phyloP scores from a whole-genome alignment of 441 rosid species.

The Capsella rubella region DNA sequence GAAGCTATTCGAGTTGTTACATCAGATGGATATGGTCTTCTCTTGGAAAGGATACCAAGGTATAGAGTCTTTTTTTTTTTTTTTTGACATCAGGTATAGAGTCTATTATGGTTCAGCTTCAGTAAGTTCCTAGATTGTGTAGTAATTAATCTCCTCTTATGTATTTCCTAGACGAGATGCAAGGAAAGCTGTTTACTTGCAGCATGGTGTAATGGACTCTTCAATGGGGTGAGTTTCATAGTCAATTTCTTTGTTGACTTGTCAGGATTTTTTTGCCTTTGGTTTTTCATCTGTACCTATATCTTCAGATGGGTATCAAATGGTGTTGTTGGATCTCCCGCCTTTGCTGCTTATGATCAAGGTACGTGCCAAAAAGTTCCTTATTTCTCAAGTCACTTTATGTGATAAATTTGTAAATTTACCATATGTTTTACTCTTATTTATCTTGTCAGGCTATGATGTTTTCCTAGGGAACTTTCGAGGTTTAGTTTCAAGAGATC shows the following conservation, averaged over 20 bases:
- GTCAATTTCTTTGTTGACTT: slow-evolving; percentile 5
- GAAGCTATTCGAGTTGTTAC: slow-evolving; percentile 93
- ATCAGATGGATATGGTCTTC: slow-evolving; percentile 92
- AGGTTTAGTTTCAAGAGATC: slow-evolving; percentile 94
- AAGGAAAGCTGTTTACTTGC: slow-evolving; percentile 85
- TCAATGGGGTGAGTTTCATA: slow-evolving; percentile 82
- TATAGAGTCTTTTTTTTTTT: slow-evolving; percentile 30
- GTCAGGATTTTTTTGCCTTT: not conserved
- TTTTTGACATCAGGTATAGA: slow-evolving; percentile 51
- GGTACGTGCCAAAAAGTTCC: slow-evolving; percentile 49
- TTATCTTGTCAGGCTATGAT: slow-evolving; percentile 70
- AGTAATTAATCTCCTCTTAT: slow-evolving; percentile 10
- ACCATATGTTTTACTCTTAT: slow-evolving; percentile 1
- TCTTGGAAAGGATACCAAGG: slow-evolving; percentile 97
- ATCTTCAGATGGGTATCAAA: slow-evolving; percentile 87
- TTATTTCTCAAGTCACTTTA: not conserved
- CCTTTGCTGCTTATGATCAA: slow-evolving; percentile 97
- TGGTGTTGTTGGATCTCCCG: slow-evolving; percentile 98
- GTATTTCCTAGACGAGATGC: slow-evolving; percentile 76
- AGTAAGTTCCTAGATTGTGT: slow-evolving; percentile 16
- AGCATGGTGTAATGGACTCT: slow-evolving; percentile 92
- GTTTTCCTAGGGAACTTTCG: slow-evolving; percentile 92
- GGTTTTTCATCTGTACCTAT: slow-evolving; percentile 19
- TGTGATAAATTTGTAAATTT: slow-evolving; percentile 24
- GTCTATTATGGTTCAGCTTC: not conserved